Evolutionary conservation across 345 rosid genomes (phyloP).

Genomic region (Trapa incisa): DNA sequence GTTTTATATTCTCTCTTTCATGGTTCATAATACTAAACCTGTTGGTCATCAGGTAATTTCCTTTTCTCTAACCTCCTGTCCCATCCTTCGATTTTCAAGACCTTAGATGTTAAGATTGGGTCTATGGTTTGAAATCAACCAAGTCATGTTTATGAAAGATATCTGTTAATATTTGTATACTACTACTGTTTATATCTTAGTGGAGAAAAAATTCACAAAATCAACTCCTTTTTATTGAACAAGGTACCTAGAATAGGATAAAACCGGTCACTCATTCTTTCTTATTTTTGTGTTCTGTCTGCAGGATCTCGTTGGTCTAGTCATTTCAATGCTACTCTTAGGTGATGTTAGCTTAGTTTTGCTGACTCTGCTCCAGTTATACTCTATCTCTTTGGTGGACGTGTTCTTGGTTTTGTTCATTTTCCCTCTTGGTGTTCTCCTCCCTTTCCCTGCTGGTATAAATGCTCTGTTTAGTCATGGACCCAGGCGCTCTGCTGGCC

Average conservation of each 20-base stretch:
- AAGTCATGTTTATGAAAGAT: too few species aligned
- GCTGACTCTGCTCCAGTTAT: conserved; percentile 91
- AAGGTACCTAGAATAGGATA: neutral
- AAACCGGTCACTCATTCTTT: conserved; percentile 6
- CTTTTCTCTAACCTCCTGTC: neutral
- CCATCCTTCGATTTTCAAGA: too few species aligned
- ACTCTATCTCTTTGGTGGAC: conserved; percentile 78
- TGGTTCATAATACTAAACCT: conserved; percentile 92
- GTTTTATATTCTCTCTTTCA: conserved; percentile 74
- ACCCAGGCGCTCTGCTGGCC: conserved; percentile 93
- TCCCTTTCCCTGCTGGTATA: conserved; percentile 98
- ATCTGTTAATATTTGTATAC: too few species aligned
- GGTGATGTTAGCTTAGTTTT: conserved; percentile 99
- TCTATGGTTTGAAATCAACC: neutral
- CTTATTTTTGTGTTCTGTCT: neutral
- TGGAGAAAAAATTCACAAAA: neutral
- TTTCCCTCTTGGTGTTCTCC: conserved; percentile 82
- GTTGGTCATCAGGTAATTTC: conserved; percentile 88
- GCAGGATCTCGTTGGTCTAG: conserved; percentile 99
- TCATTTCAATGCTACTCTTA: conserved; percentile 87
- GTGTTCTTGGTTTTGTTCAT: conserved; percentile 78
- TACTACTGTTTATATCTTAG: neutral
- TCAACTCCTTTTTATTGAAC: neutral
- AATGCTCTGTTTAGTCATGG: conserved; percentile 98
- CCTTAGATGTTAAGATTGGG: neutral